Evolutionary conservation across 2,329 filamentous ascomycete genomes (phyloP), one percentile per base, ranked within the genome.

Genomic region (Aspergillus bombycis): DNA sequence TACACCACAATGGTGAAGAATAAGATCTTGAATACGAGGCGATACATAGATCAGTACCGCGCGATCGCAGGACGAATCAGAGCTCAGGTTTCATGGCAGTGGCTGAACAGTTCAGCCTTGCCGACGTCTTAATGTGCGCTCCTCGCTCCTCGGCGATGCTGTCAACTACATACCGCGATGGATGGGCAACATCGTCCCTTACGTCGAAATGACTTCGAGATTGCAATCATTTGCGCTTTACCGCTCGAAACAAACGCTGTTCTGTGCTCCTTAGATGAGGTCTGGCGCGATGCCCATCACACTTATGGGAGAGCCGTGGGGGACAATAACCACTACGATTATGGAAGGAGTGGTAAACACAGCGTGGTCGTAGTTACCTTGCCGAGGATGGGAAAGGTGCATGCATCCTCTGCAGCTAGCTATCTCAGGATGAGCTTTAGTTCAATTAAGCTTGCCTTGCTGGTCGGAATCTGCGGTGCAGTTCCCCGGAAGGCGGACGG

Each of bases 401-500:
- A 14, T 16, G 57, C 63, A 5, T 43, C 63, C 8, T 32, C 28
- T 19, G 52, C 53, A 12, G 32, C 63, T 4, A n/a, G 53, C 3
- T 11, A 34, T 21, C 14, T 65, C 7, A n/a, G 14, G 8, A 16
- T 26, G 9, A 62, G 57, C 23, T 65, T 57, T 26, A 12, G 26
- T 2, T n/a, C 14, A 7, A 57, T 65, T 11, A 38, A 56, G 16
- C 36, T 65, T 14, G 63, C 23, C 3, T 21, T 65, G 1, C 19
- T 65, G 14, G 60, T 62, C 2, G 63, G 63, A 8, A 45, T 65
- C 19, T 62, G 63, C 36, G 60, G 60, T 4, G 57, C 41, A 16
- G 46, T 57, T 1, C 60, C 60, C 12, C 9, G 16, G 1, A 30
- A 30, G 11, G 41, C 23, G 1, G 21, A 23, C 3, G 43, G 53